Base-by-base conservation (phyloP, 1,139 yeast genomes). In the Candida sojae region DNA sequence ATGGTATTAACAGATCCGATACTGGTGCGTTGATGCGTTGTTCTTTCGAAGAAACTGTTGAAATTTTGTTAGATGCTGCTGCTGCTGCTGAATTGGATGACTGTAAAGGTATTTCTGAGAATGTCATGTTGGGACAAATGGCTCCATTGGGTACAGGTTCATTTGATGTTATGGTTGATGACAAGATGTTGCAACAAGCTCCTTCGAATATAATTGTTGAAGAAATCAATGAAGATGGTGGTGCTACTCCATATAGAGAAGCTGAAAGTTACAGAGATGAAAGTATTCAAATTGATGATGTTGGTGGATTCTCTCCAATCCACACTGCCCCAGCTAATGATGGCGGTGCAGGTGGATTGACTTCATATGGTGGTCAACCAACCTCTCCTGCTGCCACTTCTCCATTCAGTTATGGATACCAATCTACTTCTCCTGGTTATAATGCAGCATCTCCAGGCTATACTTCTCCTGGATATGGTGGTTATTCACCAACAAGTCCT, bases 101-200 rank as follows among this genome's bases (percentile, higher is more conserved):
- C 85, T 29, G 99, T 50, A 99, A 95, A 67, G 99, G 99, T 70
- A 99, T 95, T 23, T 87, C 96, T 33, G 99, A 95, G 68, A 89
- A 99, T 74, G 93, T 95, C 61, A 95, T 95, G 59, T 78, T 95
- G 57, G 99, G 99, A 33, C 98, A 93, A 73, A 89, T 97, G 46
- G 93, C 93, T 97, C 82, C 88, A 48, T 86, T 95, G 56, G 99
- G 99, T 64, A 95, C 99, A 2, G 99, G 99, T 53, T 87, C 98
- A 0, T 92, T 95, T 77, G 88, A 91, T 93, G 62, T 88, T 87
- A 10, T 86, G 58, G 62, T 62, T 42, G 73, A 71, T 26, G 85
- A 79, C 58, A 80, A 82, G 29, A 74, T 88, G 1, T 64, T 86
- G 55, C 85, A 86, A 55, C 68, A 79, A 46, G 77, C 88, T 45